Evolutionary conservation across 768 basidiomycete species (phyloP).

Genomic region (Hygrocybe punicea): DNA sequence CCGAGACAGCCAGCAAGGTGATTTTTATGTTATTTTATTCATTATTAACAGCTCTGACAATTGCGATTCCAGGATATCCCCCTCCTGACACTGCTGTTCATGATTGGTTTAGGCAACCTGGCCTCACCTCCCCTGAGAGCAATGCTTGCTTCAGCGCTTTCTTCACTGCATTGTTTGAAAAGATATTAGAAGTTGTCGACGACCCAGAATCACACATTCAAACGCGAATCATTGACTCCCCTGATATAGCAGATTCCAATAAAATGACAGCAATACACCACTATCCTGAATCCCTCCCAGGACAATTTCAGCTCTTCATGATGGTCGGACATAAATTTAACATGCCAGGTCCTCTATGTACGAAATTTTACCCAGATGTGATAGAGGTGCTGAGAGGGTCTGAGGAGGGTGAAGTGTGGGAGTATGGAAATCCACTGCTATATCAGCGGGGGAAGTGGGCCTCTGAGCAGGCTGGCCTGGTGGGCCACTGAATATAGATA

Average conservation of each 20-base stretch:
- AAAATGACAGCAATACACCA: not conserved
- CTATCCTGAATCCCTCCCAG: not conserved
- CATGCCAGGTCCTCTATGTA: not conserved
- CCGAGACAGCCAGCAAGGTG: not conserved
- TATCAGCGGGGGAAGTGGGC: too few relatives aligned
- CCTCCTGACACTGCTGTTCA: not conserved
- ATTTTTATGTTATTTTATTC: not conserved
- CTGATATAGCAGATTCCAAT: not conserved
- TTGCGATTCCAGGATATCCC: not conserved
- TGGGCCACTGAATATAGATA: too few relatives aligned
- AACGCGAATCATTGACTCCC: not conserved
- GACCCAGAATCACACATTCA: not conserved
- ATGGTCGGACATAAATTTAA: conserved; percentile 2
- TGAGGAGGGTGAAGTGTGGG: too few relatives aligned
- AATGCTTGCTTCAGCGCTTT: not conserved
- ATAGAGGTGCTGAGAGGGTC: too few relatives aligned
- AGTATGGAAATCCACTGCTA: too few relatives aligned
- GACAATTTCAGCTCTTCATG: conserved; percentile 6
- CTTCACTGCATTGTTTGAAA: conserved; percentile 2
- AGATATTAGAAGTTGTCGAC: not conserved
- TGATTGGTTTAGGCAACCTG: not conserved
- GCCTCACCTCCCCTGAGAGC: not conserved
- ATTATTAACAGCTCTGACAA: not conserved
- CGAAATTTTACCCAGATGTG: not conserved
- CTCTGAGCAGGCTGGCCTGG: too few relatives aligned